phyloP scores from a whole-genome alignment of 495 filamentous ascomycete species.

The Talaromyces nanjingensis region DNA sequence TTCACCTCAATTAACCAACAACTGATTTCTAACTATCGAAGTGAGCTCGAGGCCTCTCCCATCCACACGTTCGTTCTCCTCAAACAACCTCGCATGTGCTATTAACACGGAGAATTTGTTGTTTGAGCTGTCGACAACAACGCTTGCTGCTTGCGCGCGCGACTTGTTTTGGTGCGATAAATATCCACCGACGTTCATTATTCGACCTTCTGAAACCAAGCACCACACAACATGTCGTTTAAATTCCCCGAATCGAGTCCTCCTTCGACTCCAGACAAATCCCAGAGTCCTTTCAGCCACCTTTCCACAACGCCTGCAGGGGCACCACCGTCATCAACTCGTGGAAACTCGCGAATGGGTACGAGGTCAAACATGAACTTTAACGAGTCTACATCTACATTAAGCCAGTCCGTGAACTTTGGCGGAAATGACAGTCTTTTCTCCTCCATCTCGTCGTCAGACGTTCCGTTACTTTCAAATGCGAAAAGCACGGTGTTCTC shows the following conservation, averaged over 20 bases:
- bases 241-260: slow-evolving; percentile 30
- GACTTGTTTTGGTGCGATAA: not conserved
- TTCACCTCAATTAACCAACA: not conserved
- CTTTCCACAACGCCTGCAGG: slow-evolving; percentile 75
- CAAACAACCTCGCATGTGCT: not conserved
- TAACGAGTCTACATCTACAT: slow-evolving; percentile 30
- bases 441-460: not conserved
- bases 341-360: slow-evolving; percentile 59
- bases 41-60: not conserved
- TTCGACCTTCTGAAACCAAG: not conserved
- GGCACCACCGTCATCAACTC: slow-evolving; percentile 56
- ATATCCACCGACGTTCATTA: not conserved
- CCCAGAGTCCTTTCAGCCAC: slow-evolving; percentile 36
- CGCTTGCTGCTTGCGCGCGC: not conserved
- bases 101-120: not conserved
- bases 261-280: slow-evolving; percentile 37
- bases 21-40: not conserved
- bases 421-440: slow-evolving; percentile 38
- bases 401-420: slow-evolving; percentile 34
- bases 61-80: not conserved
- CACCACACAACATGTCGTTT: slow-evolving; percentile 29
- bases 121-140: not conserved
- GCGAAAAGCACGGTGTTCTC: not conserved
- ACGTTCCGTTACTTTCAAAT: not conserved
- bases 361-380: slow-evolving; percentile 31